A percentile compares a stretch with the other conserved stretches of the same genome.
These are phyloP conservation scores for Camellia sinensis DNA, from an alignment of 148 eudicot species.

Conservation along the genomic window DNA sequence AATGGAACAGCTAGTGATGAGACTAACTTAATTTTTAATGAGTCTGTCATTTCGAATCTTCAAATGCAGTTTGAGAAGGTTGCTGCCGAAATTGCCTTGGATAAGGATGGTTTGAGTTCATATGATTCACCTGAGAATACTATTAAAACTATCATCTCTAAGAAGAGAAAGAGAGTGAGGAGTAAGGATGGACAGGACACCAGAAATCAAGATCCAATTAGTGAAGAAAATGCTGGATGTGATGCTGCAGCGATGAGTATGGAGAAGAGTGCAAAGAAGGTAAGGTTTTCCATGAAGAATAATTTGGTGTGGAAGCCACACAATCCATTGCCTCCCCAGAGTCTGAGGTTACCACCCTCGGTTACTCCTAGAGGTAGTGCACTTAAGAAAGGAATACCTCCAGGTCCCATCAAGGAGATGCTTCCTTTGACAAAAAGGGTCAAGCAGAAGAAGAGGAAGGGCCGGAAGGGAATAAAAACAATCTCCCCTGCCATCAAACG, in stretches of 20 bases:
- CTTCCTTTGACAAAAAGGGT: slow-evolving; percentile 44
- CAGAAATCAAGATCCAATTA: slow-evolving; percentile 8
- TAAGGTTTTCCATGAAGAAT: slow-evolving; percentile 82
- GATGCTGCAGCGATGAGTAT: slow-evolving; percentile 33
- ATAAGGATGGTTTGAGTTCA: slow-evolving; percentile 46
- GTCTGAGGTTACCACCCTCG: slow-evolving; percentile 83
- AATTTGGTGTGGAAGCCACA: slow-evolving; percentile 92
- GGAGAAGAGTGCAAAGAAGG: slow-evolving; percentile 69
- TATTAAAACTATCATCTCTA: slow-evolving; percentile 21
- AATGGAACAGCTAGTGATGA: slow-evolving; percentile 21
- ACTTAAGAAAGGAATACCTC: slow-evolving; percentile 79
- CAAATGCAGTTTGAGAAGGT: slow-evolving; percentile 89
- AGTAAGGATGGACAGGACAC: slow-evolving; percentile 17
- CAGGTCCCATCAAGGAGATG: slow-evolving; percentile 77
- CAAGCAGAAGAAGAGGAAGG: slow-evolving; percentile 60
- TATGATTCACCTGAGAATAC: slow-evolving; percentile 30
- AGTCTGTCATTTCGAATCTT: slow-evolving; percentile 74
- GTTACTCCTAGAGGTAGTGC: slow-evolving; percentile 94
- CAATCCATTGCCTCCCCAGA: slow-evolving; percentile 81
- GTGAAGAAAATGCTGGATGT: slow-evolving; percentile 27
- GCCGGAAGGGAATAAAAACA: slow-evolving; percentile 43
- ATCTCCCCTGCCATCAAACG: slow-evolving; percentile 53
- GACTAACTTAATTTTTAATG: slow-evolving; percentile 31
- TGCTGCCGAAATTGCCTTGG: slow-evolving; percentile 65
- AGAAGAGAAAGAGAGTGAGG: slow-evolving; percentile 68